A percentile compares a stretch with the other conserved stretches of the same genome.
phyloP scores from a whole-genome alignment of 345 rosid species.

The Noccaea caerulescens region DNA sequence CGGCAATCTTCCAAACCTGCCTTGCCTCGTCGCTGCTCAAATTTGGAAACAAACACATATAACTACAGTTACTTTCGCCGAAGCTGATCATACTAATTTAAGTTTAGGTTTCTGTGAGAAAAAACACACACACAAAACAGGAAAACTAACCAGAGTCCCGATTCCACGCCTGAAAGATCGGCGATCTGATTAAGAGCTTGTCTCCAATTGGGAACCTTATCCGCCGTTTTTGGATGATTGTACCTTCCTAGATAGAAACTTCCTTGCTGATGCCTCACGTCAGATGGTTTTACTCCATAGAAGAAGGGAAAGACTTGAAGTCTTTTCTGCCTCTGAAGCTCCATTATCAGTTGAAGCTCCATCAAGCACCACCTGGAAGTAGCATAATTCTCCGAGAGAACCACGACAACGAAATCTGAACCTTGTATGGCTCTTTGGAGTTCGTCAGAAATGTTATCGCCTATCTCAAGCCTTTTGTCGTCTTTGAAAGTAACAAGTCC shows the following conservation, averaged over 20 bases:
- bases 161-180: neutral
- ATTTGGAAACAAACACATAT: too few species aligned
- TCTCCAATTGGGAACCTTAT: conserved; percentile 20
- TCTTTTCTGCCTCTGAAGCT: neutral
- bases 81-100: neutral
- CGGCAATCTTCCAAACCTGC: too few species aligned
- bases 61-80: too few species aligned
- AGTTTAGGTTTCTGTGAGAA: neutral
- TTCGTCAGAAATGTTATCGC: conserved; percentile 14
- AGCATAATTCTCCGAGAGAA: conserved; percentile 21
- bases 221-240: neutral
- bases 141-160: conserved; percentile 1
- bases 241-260: conserved; percentile 12
- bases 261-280: conserved; percentile 15
- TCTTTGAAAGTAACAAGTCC: conserved; percentile 24
- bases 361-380: conserved; percentile 30
- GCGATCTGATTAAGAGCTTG: conserved; percentile 18
- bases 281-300: conserved; percentile 27
- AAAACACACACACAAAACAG: too few species aligned
- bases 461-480: conserved; percentile 12
- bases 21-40: too few species aligned
- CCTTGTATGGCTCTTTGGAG: conserved; percentile 9
- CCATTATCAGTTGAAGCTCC: conserved; percentile 29
- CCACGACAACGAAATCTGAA: conserved; percentile 6
- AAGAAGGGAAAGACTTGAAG: conserved; percentile 35